phyloP scores from a whole-genome alignment of 352 stramenopile species.

The Pythium angustatum region DNA sequence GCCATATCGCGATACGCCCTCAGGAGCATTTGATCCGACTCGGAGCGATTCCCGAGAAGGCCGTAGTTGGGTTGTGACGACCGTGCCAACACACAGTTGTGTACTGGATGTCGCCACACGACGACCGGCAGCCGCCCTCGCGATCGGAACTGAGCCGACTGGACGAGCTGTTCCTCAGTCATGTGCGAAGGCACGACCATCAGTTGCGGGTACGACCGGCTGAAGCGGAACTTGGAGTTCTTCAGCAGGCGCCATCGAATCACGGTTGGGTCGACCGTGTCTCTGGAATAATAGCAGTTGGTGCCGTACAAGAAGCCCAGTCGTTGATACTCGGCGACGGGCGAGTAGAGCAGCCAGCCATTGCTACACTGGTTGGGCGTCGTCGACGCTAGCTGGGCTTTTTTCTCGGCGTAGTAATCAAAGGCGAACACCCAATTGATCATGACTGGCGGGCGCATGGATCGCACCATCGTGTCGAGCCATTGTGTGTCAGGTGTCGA shows the following conservation, averaged over 20 bases:
- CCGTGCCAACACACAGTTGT: conserved; percentile 94
- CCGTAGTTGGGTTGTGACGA: conserved; percentile 96
- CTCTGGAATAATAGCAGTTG: conserved; percentile 33
- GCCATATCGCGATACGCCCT: conserved; percentile 87
- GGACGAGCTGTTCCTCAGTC: conserved; percentile 90
- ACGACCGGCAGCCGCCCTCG: conserved; percentile 92
- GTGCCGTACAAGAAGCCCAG: conserved; percentile 66
- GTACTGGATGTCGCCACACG: conserved; percentile 90
- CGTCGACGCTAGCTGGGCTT: conserved; percentile 30
- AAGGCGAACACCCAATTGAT: conserved; percentile 79
- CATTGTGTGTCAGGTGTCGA: conserved; percentile 77
- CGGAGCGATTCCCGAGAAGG: conserved; percentile 93
- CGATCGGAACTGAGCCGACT: conserved; percentile 90
- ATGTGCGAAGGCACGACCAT: conserved; percentile 94
- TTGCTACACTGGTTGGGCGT: conserved; percentile 62
- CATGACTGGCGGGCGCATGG: conserved; percentile 79
- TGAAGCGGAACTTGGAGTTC: conserved; percentile 92
- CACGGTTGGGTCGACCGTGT: conserved; percentile 26
- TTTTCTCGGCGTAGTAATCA: conserved; percentile 79
- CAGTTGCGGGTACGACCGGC: conserved; percentile 93
- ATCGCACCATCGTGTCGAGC: conserved; percentile 75
- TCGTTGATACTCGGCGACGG: conserved; percentile 79
- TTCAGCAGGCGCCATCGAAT: conserved; percentile 87
- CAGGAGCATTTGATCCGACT: conserved; percentile 91
- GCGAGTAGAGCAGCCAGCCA: conserved; percentile 83